Base-by-base conservation (phyloP, 352 stramenopile genomes). In the Peronospora destructor region DNA sequence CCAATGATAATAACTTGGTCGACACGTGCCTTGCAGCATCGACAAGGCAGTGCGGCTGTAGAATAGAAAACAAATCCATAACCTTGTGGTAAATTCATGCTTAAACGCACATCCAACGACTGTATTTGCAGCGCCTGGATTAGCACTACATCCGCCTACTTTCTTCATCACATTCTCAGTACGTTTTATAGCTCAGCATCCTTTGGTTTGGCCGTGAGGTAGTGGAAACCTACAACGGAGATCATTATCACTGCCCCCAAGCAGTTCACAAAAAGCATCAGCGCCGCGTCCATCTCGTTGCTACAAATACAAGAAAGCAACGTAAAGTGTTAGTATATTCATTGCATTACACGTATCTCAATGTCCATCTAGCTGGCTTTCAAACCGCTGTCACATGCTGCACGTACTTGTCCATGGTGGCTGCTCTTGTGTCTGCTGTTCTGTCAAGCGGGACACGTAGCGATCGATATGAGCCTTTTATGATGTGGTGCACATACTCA, bases 261-360 rank as follows among this genome's bases (percentile, higher is more conserved):
- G 56, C 70, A 86, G 68, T 94, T 94, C 39, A 94, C 84, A 61
- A 94, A 94, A 35, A 71, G 77, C 84, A 94, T 94, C 36, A 94
- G 61, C 59, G 73, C 73, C 33, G 76, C 53, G 49, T 94, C 84
- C 81, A 94, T 92, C 66, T 92, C 79, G 44, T 92, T 66, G 67
- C 84, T 94, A 52, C 46, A 52, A 46, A 36, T 32, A 26, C 28
- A 53, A 28, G 2, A 10, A 59, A 25, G 38, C n/a, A 39, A 12
- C 40, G 44, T 9, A 43, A 16, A 36, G 10, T 45, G 23, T 66
- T 11, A 64, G 54, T 44, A 30, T 8, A 21, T 7, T 0, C 14
- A 10, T 16, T 9, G 4, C 30, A 34, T 23, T 9, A 23, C 25
- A 8, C 10, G 1, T 1, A 42, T 30, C 6, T 21, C 13, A 12